Conservation (phyloP, 2,329 filamentous ascomycete genomes). For the Pseudopyricularia javanii region DNA sequence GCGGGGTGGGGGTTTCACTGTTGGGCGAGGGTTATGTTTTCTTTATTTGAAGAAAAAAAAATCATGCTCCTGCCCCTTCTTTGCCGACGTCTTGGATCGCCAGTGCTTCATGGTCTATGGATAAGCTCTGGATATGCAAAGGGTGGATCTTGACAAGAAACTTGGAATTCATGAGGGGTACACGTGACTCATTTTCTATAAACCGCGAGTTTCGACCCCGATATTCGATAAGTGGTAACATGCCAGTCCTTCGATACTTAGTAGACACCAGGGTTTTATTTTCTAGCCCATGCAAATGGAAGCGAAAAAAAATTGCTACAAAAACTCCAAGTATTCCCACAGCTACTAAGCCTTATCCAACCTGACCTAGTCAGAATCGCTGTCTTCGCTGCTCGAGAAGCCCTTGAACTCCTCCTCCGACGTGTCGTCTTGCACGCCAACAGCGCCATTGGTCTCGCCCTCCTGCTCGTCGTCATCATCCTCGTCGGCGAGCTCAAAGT, state of each 20-base stretch:
- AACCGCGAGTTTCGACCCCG: background rate
- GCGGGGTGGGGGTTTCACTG: background rate
- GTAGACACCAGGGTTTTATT: too few relatives aligned
- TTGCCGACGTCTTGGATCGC: too few relatives aligned
- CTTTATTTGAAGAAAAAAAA: background rate
- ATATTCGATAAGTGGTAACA: background rate
- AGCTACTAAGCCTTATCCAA: background rate
- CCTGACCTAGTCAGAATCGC: conserved; percentile 18
- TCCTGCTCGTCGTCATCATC: conserved; percentile 28
- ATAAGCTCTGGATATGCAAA: too few relatives aligned
- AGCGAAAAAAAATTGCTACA: too few relatives aligned
- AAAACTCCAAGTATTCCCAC: too few relatives aligned
- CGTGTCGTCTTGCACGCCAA: conserved; percentile 23
- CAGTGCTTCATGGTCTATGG: too few relatives aligned
- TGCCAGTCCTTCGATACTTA: background rate
- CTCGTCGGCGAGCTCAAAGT: conserved; percentile 57
- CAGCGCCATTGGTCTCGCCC: conserved; percentile 15
- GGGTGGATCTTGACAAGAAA: background rate
- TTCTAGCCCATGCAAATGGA: too few relatives aligned
- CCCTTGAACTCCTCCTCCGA: conserved; percentile 46
- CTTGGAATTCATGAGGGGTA: background rate
- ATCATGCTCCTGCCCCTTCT: background rate
- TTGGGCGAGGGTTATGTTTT: background rate
- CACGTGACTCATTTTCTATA: background rate
- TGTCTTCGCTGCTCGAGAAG: conserved; percentile 32